Percentiles rank a stretch among this genome's conserved stretches.
phyloP scores from a whole-genome alignment of 2,329 filamentous ascomycete genomes.

The Endoconidiophora laricicola region DNA sequence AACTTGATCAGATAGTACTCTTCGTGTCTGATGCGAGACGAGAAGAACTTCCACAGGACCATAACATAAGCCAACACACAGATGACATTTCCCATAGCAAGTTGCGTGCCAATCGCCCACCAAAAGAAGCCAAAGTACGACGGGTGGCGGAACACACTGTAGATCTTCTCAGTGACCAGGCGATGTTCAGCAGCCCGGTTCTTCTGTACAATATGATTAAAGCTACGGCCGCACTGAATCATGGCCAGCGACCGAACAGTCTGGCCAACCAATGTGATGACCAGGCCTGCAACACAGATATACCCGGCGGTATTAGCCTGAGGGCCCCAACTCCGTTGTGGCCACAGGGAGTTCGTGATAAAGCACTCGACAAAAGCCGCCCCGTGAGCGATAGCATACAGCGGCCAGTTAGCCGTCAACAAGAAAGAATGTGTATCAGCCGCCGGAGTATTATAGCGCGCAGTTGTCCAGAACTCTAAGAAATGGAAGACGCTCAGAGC shows the following conservation, averaged over 20 bases:
- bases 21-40: slow-evolving; percentile 55
- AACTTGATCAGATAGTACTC: slow-evolving; percentile 63
- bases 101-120: slow-evolving; percentile 90
- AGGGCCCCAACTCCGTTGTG: slow-evolving; percentile 30
- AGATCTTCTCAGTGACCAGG: slow-evolving; percentile 73
- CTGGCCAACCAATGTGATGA: slow-evolving; percentile 55
- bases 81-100: slow-evolving; percentile 70
- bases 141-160: slow-evolving; percentile 62
- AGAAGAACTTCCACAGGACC: slow-evolving; percentile 80
- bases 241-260: slow-evolving; percentile 65
- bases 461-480: slow-evolving; percentile 87
- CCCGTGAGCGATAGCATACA: slow-evolving; percentile 69
- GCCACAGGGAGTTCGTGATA: slow-evolving; percentile 39
- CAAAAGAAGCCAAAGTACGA: slow-evolving; percentile 98
- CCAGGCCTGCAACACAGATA: slow-evolving; percentile 32
- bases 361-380: slow-evolving; percentile 59
- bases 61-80: slow-evolving; percentile 58
- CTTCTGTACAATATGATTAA: slow-evolving; percentile 75
- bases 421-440: slow-evolving; percentile 65
- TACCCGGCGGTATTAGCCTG: slow-evolving; percentile 17
- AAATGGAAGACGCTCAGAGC: slow-evolving; percentile 77
- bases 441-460: slow-evolving; percentile 60
- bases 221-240: slow-evolving; percentile 74
- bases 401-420: slow-evolving; percentile 65
- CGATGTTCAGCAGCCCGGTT: slow-evolving; percentile 50